Percentiles rank a stretch among this genome's conserved stretches.
Conservation (phyloP, 2,329 filamentous ascomycete species). For the Pestalotiopsis sp. region DNA sequence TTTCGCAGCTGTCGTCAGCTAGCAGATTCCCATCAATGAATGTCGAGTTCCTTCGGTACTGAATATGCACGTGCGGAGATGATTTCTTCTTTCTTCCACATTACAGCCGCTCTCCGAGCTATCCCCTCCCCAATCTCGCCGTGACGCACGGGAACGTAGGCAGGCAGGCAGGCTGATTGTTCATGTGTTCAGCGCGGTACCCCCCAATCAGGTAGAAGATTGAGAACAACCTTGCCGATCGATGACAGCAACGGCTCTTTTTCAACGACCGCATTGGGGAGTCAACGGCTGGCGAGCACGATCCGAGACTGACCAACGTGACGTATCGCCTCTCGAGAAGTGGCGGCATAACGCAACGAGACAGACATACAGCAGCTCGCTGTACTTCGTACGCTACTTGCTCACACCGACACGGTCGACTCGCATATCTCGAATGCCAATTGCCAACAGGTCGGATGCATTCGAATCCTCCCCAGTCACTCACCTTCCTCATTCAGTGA, state of each 20-base stretch:
- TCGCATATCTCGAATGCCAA: not conserved
- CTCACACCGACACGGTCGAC: not conserved
- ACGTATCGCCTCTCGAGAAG: not conserved
- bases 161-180: not conserved
- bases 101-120: conserved; percentile 1
- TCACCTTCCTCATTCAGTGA: conserved; percentile 1
- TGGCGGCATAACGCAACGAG: not conserved
- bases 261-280: not conserved
- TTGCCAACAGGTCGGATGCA: not conserved
- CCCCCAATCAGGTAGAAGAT: not conserved
- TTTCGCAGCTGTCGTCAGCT: conserved; percentile 8
- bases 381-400: not conserved
- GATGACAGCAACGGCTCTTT: not conserved
- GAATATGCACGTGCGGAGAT: conserved; percentile 13
- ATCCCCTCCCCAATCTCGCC: not conserved
- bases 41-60: not conserved
- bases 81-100: conserved; percentile 6
- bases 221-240: not conserved
- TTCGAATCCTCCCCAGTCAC: not conserved
- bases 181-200: not conserved
- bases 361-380: not conserved
- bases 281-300: not conserved
- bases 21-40: conserved; percentile 13
- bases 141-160: not conserved
- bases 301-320: not conserved